phyloP scores from a whole-genome alignment of 495 filamentous ascomycete genomes.

The Cladorrhinum samala region DNA sequence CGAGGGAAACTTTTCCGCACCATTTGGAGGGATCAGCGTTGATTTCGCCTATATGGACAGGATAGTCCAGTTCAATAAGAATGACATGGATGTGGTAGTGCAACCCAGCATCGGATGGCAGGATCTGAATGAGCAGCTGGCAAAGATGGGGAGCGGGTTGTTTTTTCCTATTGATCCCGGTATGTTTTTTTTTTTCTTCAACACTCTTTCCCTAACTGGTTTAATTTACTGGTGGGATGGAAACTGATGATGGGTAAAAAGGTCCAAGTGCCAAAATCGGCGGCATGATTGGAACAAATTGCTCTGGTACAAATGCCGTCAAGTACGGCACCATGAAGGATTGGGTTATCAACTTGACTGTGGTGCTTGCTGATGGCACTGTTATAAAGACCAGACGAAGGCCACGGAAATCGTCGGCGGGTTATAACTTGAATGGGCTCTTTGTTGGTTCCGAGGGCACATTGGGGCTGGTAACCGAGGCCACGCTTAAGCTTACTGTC shows the following conservation, averaged over 20 bases:
- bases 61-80: conserved; percentile 69
- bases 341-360: conserved; percentile 76
- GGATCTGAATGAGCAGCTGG: conserved; percentile 73
- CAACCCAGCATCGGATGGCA: conserved; percentile 92
- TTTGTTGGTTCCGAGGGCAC: conserved; percentile 79
- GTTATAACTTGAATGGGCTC: conserved; percentile 71
- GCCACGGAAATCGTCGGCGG: conserved; percentile 72
- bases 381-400: conserved; percentile 70
- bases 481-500: conserved; percentile 67
- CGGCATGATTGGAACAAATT: conserved; percentile 76
- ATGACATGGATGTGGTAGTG: conserved; percentile 88
- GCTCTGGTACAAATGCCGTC: conserved; percentile 74
- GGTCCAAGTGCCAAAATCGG: conserved; percentile 60
- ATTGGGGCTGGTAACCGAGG: conserved; percentile 69
- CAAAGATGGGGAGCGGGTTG: conserved; percentile 60
- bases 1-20: conserved; percentile 83
- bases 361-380: conserved; percentile 72
- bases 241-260: conserved; percentile 17
- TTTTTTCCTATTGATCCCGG: conserved; percentile 90
- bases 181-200: conserved; percentile 18
- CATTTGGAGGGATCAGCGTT: conserved; percentile 78
- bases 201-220: neutral
- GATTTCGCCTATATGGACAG: conserved; percentile 86
- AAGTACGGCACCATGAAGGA: conserved; percentile 83
- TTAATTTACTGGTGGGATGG: neutral